phyloP scores from a whole-genome alignment of 176 grass and related monocot species.

The Oryza punctata region DNA sequence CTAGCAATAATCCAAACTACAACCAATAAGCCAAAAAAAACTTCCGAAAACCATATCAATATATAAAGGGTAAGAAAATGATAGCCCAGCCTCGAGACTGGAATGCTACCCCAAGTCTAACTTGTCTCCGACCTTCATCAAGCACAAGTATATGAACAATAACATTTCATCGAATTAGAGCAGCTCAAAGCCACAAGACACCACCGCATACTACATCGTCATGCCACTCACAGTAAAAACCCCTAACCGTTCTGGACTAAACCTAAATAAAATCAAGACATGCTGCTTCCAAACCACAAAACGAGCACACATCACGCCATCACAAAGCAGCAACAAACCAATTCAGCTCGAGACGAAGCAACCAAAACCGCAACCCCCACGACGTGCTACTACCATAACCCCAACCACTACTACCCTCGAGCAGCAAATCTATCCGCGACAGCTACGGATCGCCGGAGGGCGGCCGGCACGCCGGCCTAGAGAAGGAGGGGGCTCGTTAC shows the following conservation, averaged over 20 bases:
- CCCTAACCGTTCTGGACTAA: not conserved
- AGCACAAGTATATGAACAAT: not conserved
- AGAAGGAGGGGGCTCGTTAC: slow-evolving; percentile 36
- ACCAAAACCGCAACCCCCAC: not conserved
- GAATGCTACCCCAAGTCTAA: not conserved
- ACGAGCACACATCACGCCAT: not conserved
- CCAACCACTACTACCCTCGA: not conserved
- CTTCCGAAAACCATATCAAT: not conserved
- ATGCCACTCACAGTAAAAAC: not conserved
- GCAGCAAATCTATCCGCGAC: not conserved
- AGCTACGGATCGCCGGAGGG: not conserved
- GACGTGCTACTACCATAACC: too few relatives aligned
- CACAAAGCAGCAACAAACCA: not conserved
- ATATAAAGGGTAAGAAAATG: too few relatives aligned
- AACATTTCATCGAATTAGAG: not conserved
- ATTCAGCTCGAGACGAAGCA: slow-evolving; percentile 12
- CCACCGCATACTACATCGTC: not conserved
- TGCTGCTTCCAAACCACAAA: not conserved
- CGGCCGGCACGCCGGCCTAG: not conserved
- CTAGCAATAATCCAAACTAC: not conserved
- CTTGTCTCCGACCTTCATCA: not conserved
- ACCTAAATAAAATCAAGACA: not conserved
- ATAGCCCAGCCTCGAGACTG: not conserved
- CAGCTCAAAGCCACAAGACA: not conserved
- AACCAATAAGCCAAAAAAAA: not conserved